These are phyloP conservation scores for Neospermospora avenae DNA, from an alignment of 2,329 filamentous ascomycete genomes.

Conservation along the genomic window DNA sequence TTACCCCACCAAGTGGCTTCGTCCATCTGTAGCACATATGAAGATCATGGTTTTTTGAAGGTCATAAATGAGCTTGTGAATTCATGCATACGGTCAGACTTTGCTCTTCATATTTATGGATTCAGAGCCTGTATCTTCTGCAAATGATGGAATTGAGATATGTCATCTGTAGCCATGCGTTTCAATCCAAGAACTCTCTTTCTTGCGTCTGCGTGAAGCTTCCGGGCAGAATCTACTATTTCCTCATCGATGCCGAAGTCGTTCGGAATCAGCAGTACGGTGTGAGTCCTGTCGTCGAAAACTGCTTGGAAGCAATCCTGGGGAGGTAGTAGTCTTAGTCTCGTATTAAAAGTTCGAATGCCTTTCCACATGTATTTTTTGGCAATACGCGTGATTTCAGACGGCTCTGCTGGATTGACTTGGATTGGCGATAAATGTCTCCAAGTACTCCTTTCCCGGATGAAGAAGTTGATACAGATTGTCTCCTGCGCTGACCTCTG, in stretches of 20 bases:
- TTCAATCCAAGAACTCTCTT: conserved; percentile 5
- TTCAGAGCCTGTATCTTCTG: not conserved
- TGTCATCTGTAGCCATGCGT: not conserved
- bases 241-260: not conserved
- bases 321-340: not conserved
- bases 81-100: not conserved
- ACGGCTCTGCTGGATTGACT: not conserved
- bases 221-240: not conserved
- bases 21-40: not conserved
- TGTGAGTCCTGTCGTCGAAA: conserved; percentile 3
- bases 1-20: not conserved
- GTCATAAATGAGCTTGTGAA: not conserved
- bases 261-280: not conserved
- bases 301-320: conserved; percentile 1
- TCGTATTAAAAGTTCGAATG: conserved; percentile 8
- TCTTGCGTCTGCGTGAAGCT: not conserved
- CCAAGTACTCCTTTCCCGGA: not conserved
- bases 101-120: no score
- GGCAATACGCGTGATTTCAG: not conserved
- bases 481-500: not conserved
- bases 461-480: not conserved
- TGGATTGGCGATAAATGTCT: not conserved
- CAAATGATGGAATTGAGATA: not conserved
- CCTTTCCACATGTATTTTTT: not conserved
- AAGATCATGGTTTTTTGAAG: not conserved